phyloP scores from a whole-genome alignment of 305 asterid genomes.

The Andrographis paniculata region DNA sequence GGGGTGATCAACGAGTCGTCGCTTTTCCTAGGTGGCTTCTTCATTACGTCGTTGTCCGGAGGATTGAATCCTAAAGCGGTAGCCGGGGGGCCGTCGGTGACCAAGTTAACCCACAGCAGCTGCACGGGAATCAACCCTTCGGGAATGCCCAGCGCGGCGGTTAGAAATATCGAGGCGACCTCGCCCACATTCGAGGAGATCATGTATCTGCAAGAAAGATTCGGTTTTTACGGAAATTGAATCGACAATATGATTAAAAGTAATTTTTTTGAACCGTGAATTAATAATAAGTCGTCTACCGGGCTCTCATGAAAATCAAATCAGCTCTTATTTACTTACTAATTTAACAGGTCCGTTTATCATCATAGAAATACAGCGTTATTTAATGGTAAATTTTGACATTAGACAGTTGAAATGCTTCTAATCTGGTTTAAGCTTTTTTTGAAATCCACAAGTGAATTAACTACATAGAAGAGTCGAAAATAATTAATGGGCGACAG shows the following conservation, averaged over 20 bases:
- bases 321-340: too few species aligned
- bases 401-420: too few species aligned
- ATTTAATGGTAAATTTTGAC: too few species aligned
- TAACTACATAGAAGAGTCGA: too few species aligned
- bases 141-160: conserved; percentile 1
- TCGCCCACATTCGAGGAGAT: conserved; percentile 95
- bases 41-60: conserved; percentile 4
- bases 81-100: conserved; percentile 9
- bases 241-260: background rate
- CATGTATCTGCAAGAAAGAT: conserved; percentile 63
- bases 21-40: conserved; percentile 6
- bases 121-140: conserved; percentile 8
- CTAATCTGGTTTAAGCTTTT: too few species aligned
- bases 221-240: background rate
- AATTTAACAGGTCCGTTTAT: too few species aligned
- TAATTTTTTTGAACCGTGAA: too few species aligned
- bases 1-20: conserved; percentile 1
- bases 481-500: too few species aligned
- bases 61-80: conserved; percentile 12
- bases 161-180: conserved; percentile 30
- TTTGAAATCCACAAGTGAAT: too few species aligned
- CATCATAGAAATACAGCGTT: too few species aligned
- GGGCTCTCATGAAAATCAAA: too few species aligned
- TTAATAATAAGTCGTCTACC: background rate
- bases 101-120: conserved; percentile 12